phyloP scores from a whole-genome alignment of 768 basidiomycete genomes.

The Podaxis sp. region DNA sequence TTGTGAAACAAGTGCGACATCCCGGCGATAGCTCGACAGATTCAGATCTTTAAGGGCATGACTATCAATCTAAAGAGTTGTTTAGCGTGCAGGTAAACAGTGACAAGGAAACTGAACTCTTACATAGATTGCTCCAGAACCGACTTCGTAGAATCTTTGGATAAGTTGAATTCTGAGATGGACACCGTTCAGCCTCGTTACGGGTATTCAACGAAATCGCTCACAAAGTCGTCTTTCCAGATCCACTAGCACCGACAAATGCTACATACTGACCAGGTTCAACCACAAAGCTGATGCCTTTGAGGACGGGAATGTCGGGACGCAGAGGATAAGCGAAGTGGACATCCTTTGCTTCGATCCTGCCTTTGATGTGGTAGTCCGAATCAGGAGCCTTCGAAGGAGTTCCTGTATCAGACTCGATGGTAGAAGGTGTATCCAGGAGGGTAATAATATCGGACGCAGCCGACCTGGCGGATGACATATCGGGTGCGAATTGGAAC shows the following conservation, averaged over 20 bases:
- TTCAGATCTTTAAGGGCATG: constrained; percentile 63
- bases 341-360: constrained; percentile 44
- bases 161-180: constrained; percentile 55
- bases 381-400: constrained; percentile 29
- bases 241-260: constrained; percentile 68
- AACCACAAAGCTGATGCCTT: constrained; percentile 56
- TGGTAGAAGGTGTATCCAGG: constrained; percentile 60
- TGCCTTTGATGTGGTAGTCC: background rate
- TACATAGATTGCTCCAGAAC: constrained; percentile 54
- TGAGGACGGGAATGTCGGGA: constrained; percentile 68
- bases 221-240: constrained; percentile 67
- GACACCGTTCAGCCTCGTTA: constrained; percentile 6
- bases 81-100: background rate
- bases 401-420: constrained; percentile 57
- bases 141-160: constrained; percentile 72
- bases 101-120: background rate
- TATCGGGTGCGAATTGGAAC: constrained; percentile 74
- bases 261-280: constrained; percentile 70
- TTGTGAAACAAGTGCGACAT: constrained; percentile 82
- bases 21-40: constrained; percentile 71
- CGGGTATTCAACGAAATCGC: constrained; percentile 15
- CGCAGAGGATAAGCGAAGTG: constrained; percentile 82
- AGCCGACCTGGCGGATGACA: constrained; percentile 69
- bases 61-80: constrained; percentile 47
- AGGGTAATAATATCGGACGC: constrained; percentile 63